Evolutionary conservation across 2,329 filamentous ascomycete genomes (phyloP).

Genomic region (Sordariomycetes sp.): DNA sequence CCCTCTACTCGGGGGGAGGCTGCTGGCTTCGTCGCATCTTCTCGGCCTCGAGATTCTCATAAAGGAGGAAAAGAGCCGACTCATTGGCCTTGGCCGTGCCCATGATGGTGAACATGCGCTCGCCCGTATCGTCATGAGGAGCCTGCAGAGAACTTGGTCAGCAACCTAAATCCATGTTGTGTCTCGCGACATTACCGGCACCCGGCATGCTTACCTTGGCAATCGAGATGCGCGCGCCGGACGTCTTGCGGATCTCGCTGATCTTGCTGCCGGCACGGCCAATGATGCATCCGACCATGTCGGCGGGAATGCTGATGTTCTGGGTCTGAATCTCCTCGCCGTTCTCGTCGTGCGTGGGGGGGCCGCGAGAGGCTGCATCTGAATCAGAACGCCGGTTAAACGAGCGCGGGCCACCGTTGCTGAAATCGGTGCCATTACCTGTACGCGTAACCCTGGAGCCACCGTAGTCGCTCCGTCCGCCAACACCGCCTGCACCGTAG

Average conservation of each 20-base stretch:
- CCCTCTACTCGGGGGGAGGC: constrained; percentile 37
- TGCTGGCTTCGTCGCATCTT: constrained; percentile 95
- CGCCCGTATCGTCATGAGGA: constrained; percentile 91
- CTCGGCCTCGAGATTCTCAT: constrained; percentile 96
- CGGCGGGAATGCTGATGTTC: constrained; percentile 97
- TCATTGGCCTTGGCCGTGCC: constrained; percentile 90
- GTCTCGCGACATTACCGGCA: no score
- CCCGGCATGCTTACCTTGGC: constrained; percentile 54
- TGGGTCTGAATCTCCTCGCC: constrained; percentile 97
- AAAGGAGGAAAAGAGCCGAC: constrained; percentile 88
- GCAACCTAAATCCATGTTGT: not conserved
- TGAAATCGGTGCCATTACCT: constrained; percentile 96
- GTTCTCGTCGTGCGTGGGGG: constrained; percentile 85
- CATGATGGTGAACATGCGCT: constrained; percentile 99
- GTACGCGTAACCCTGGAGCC: constrained; percentile 79
- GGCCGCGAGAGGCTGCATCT: constrained; percentile 68
- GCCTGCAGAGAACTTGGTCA: constrained; percentile 35
- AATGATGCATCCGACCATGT: constrained; percentile 99
- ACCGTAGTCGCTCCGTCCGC: constrained; percentile 39
- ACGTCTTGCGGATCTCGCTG: constrained; percentile 95
- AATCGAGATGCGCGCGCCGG: constrained; percentile 93
- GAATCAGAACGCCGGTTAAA: constrained; percentile 76
- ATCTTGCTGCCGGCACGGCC: constrained; percentile 93
- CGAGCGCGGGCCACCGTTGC: constrained; percentile 59
- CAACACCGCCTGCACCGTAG: constrained; percentile 25